Conservation (phyloP, 768 basidiomycete species). For the Lentinula raphanica region DNA sequence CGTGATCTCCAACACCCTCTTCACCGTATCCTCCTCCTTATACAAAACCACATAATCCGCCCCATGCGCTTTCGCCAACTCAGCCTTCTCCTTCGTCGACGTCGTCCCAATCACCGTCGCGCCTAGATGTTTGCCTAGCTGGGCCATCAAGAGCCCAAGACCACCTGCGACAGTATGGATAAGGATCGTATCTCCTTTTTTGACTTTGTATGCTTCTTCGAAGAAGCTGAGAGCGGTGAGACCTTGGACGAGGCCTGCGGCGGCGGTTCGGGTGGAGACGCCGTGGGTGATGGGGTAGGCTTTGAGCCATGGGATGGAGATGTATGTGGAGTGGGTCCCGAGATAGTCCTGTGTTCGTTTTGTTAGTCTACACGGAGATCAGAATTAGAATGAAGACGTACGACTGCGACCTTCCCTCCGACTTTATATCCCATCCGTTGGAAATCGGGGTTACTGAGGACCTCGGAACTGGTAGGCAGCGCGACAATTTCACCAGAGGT, state of each 20-base stretch:
- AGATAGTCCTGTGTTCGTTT: constrained; percentile 31
- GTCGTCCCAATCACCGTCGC: constrained; percentile 93
- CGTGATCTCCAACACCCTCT: constrained; percentile 70
- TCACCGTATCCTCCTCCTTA: constrained; percentile 66
- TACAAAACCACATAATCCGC: constrained; percentile 87
- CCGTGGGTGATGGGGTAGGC: constrained; percentile 60
- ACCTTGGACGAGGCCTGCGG: constrained; percentile 67
- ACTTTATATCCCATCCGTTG: constrained; percentile 59
- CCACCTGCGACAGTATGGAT: constrained; percentile 93
- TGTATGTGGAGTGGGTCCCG: constrained; percentile 66
- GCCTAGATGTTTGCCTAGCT: constrained; percentile 68
- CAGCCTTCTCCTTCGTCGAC: constrained; percentile 79
- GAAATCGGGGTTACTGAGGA: constrained; percentile 57
- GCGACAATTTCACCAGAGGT: constrained; percentile 69
- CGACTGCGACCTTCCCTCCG: constrained; percentile 69
- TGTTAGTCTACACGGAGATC: background rate
- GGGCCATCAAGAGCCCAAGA: constrained; percentile 63
- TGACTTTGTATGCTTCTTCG: constrained; percentile 81
- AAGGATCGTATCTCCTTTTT: constrained; percentile 74
- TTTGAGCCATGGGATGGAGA: constrained; percentile 58
- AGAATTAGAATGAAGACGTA: constrained; percentile 26
- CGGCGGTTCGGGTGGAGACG: constrained; percentile 57
- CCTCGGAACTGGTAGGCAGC: constrained; percentile 61
- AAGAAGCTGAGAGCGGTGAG: constrained; percentile 74
- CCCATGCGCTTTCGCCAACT: constrained; percentile 71